Conservation (phyloP, 176 grass and related monocot genomes). For the Guadua angustifolia region DNA sequence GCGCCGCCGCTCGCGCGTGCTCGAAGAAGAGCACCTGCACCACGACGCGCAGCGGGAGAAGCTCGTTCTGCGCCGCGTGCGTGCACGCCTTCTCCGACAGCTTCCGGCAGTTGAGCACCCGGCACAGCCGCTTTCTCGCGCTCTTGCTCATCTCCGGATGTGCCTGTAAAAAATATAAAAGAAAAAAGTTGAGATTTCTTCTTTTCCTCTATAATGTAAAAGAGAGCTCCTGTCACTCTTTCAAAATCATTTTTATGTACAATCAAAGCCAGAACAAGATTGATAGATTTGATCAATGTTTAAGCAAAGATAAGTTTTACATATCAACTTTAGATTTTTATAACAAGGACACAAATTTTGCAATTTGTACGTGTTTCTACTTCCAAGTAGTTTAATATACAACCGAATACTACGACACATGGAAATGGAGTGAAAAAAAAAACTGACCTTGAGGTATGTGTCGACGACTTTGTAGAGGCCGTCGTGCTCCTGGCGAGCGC, state of each 20-base stretch:
- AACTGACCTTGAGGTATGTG: conserved; percentile 81
- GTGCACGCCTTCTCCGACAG: conserved; percentile 84
- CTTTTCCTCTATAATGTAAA: too few species aligned
- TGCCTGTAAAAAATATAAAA: conserved; percentile 39
- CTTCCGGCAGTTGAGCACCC: conserved; percentile 85
- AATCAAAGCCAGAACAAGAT: not conserved
- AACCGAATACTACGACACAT: not conserved
- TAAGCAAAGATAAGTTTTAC: not conserved
- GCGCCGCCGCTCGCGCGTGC: conserved; percentile 71
- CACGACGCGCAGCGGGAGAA: conserved; percentile 80
- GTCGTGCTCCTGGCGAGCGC: conserved; percentile 71
- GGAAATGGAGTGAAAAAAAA: not conserved
- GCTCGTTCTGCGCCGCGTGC: conserved; percentile 93
- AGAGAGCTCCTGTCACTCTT: too few species aligned
- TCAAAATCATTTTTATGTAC: not conserved
- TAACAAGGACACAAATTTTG: not conserved
- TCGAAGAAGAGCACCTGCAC: conserved; percentile 99
- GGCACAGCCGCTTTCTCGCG: conserved; percentile 70
- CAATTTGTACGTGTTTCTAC: not conserved
- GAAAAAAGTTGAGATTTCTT: not conserved
- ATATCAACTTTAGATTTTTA: not conserved
- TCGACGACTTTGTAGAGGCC: conserved; percentile 88
- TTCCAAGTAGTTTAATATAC: not conserved
- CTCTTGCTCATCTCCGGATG: conserved; percentile 84
- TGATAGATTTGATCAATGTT: not conserved